Conservation (phyloP, 2,329 filamentous ascomycete genomes). For the Arthrobotrys iridis region DNA sequence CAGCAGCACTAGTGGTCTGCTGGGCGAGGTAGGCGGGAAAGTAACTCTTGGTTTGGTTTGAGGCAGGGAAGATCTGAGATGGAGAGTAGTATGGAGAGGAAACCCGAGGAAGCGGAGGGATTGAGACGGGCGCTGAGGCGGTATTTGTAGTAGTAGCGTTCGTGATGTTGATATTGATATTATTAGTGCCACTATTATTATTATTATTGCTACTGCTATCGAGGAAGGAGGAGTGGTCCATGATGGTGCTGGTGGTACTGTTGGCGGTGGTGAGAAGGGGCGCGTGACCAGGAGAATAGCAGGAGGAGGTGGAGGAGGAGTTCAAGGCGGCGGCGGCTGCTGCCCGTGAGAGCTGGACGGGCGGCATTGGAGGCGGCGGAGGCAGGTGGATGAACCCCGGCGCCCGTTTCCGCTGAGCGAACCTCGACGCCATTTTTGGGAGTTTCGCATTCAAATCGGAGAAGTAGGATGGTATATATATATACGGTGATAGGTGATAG, state of each 20-base stretch:
- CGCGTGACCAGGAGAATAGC: conserved; percentile 1
- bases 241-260: background rate
- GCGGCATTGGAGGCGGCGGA: conserved; percentile 13
- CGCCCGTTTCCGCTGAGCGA: conserved; percentile 27
- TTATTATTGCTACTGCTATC: background rate
- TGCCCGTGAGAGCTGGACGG: background rate
- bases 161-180: background rate
- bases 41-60: conserved; percentile 32
- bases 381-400: conserved; percentile 49
- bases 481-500: too few relatives aligned
- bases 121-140: conserved; percentile 8
- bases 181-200: background rate
- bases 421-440: conserved; percentile 25
- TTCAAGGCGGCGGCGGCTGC: background rate
- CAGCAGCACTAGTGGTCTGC: too few relatives aligned
- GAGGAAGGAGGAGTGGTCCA: background rate
- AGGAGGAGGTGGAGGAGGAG: background rate
- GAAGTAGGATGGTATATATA: too few relatives aligned
- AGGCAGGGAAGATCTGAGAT: conserved; percentile 40
- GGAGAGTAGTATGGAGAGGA: conserved; percentile 45
- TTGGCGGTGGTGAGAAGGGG: background rate
- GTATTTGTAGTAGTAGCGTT: background rate
- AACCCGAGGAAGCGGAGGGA: conserved; percentile 20
- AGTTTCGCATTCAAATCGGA: too few relatives aligned
- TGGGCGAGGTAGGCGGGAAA: conserved; percentile 42